Evolutionary conservation across 345 rosid genomes (phyloP), one percentile per base, ranked within the genome.

Genomic region (Syzygium aqueum): DNA sequence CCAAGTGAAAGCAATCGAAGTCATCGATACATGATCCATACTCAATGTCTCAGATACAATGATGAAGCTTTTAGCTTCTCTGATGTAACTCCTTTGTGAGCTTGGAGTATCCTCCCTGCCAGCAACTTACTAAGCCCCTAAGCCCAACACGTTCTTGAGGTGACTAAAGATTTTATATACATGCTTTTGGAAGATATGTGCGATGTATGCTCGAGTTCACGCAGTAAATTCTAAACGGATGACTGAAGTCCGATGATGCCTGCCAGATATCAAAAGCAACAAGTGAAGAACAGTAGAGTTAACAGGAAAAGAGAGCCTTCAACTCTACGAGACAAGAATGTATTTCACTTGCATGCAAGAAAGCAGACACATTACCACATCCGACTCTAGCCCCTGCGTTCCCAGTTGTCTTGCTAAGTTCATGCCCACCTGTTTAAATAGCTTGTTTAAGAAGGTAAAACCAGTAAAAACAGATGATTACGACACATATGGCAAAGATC

Each of bases 381-480:
- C 98, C 99, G 67, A 96, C 92, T 90, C 99, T 93, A 7, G 97
- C 95, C 85, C 99, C 99, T 15, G 98, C 98, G 85, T 97, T 97
- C 54, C 99, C 98, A 16, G 99, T 97, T 57, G 96, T 92, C 91
- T 94, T 94, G 92, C 98, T 97, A 88, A 97, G 98, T 85, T 96
- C 95, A 90, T 96, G 99, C 54, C 98, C 95, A 88, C 99, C 98
- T 97, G 92, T 61, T 56, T 22, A 86, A 84, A 83, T 53, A 54
- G 27, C 59, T 17, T 37, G 59, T 19, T 83, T 28, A 28, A 83
- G 85, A 52, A 28, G 59, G 27, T 52, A 84, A 84, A 84, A n/a
- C 43, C 59, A 84, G 59, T 30, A 84, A 5, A 84, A 52, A 84
- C 8, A n/a, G 43, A 52, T 28, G 85, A 84, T 30, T 33, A 37